A percentile compares a stretch with the other conserved stretches of the same genome.
phyloP scores from a whole-genome alignment of 2,329 filamentous ascomycete genomes.

The Metarhizium guizhouense region DNA sequence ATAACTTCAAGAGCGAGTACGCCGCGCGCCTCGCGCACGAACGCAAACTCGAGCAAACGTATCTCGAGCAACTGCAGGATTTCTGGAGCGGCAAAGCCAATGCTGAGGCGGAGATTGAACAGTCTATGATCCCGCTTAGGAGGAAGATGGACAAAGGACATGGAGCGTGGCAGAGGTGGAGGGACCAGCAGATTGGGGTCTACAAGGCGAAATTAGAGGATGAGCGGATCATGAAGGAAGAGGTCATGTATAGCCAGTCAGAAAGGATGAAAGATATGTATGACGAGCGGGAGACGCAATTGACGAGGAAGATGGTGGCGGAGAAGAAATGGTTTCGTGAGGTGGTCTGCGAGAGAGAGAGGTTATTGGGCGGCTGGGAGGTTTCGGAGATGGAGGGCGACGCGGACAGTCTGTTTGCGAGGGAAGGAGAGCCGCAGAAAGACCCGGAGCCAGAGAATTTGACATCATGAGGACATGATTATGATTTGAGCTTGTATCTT shows the following conservation, averaged over 20 bases:
- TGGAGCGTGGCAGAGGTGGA: constrained; percentile 31
- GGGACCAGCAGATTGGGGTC: constrained; percentile 28
- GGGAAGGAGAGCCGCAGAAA: background rate
- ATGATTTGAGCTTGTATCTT: too few species aligned
- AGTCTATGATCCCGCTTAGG: constrained; percentile 25
- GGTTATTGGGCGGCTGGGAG: constrained; percentile 33
- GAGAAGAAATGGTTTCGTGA: constrained; percentile 39
- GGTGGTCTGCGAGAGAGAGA: constrained; percentile 34
- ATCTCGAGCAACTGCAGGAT: constrained; percentile 26
- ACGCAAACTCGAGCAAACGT: constrained; percentile 32
- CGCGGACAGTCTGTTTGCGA: constrained; percentile 23
- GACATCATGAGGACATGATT: too few species aligned
- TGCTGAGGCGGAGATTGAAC: constrained; percentile 21
- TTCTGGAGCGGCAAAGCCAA: constrained; percentile 29
- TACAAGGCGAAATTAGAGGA: constrained; percentile 28
- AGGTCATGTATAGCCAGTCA: constrained; percentile 32
- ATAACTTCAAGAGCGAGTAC: constrained; percentile 30
- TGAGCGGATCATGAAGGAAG: constrained; percentile 28
- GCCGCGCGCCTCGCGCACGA: constrained; percentile 31
- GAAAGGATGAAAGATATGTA: constrained; percentile 19
- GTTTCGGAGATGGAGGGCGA: constrained; percentile 33
- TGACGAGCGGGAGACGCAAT: constrained; percentile 21
- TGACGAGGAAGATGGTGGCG: constrained; percentile 25
- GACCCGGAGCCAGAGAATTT: too few species aligned
- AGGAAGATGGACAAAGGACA: constrained; percentile 32